Evolutionary conservation across 805 yeast species (phyloP), one percentile per base, ranked within the genome.

Genomic region (Lipomyces kockii): DNA sequence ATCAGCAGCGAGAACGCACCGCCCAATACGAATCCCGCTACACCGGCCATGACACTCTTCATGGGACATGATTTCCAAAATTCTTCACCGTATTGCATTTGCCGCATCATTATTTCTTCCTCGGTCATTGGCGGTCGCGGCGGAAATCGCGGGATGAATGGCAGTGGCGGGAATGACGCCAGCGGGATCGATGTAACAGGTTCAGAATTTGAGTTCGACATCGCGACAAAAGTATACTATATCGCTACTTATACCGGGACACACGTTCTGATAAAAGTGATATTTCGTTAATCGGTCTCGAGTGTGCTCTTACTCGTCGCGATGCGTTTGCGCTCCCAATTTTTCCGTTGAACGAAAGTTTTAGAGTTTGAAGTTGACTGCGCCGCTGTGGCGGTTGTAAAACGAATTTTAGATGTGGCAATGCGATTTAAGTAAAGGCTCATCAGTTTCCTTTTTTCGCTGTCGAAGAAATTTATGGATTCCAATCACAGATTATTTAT

Each of bases 1-100:
- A 94, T 95, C 81, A 94, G 92, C 60, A 95, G 80, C 70, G 98
- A 98, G 78, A 94, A 92, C 67, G 93, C 90, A 69, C 98, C 98
- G 80, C 98, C 98, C 49, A 94, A 86, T 51, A 89, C 93, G 79
- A 91, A 94, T 27, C 98, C 98, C 14, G 97, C 88, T 25, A 89
- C 97, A 69, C 97, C 98, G 35, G 97, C 89, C 83, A 93, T 87
- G 29, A 84, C 88, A 0, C 97, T 86, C 77, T 95, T 94, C 22
- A 98, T 98, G 0, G 98, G 97, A 80, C 99, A 94, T 5, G 97
- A 90, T 71, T 89, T 64, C 68, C 68, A 67, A 49, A 67, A 58
- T 25, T 62, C 68, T 49, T 64, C 70, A 37, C 70, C 70, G 22
- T 20, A 27, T 29, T 61, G 63, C 70, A 67, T 67, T 34, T 67